Evolutionary conservation across 2,329 filamentous ascomycete genomes (phyloP), one percentile per base, ranked within the genome.

Genomic region (Talaromyces sp.): DNA sequence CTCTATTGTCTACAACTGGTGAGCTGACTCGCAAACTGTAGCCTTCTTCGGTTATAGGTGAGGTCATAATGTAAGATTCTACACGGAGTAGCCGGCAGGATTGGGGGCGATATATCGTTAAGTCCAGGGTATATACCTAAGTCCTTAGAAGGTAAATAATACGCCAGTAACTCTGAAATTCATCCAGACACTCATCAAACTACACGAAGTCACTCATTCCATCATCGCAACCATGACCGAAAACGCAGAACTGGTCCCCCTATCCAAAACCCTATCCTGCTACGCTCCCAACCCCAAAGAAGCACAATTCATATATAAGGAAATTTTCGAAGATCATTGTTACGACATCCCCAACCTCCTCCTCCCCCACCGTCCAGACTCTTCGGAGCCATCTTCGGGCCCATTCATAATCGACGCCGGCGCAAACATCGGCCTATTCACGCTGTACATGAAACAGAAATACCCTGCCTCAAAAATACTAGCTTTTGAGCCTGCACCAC

Each of bases 311-410:
- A 61, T 61, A 29, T 38, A 61, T 6, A 61, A 53, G 13, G 59
- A 61, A 8, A 61, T 61, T 2, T 61, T 61, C 59, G 59, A 51
- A 17, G 59, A 53, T 6, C 59, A 61, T 45, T 61, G 59, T 19
- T 61, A 61, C 59, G 22, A 61, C 29, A 38, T 53, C 13, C 31
- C 29, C 2, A 36, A n/a, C 5, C n/a, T 54, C 17, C n/a, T 54
- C 17, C 5, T 19, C 5, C 8, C 8, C 17, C n/a, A 3, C n/a
- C 17, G n/a, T 19, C 22, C 43, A 19, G n/a, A 11, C 43, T 1
- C 43, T 8, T 47, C 31, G 5, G 53, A 56, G 22, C 43, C 43
- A 22, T 54, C 17, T 34, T 36, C 51, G 10, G 4, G 8, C 1
- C 27, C 29, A 54, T 61, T 61, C 15, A 61, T 61, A 25, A 29